Evolutionary conservation across 2,329 filamentous ascomycete species (phyloP).

Genomic region (Alternaria arbusti): DNA sequence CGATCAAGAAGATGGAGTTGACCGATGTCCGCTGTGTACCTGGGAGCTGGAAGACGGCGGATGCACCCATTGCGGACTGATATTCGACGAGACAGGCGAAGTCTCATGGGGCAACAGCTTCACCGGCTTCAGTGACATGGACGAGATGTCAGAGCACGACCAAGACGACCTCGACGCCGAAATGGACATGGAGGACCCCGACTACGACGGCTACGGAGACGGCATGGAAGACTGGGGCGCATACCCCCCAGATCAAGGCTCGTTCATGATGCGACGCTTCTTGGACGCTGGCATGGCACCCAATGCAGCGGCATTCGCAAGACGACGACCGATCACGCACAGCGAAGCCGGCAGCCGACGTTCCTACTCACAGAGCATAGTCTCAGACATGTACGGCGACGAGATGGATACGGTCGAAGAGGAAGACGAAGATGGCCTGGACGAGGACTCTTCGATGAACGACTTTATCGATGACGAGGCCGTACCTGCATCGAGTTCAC

Average conservation of each 20-base stretch:
- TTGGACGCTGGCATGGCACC: conserved; percentile 37
- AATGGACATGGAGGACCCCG: conserved; percentile 50
- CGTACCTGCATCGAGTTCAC: conserved; percentile 27
- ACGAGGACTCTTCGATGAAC: conserved; percentile 51
- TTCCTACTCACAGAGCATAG: conserved; percentile 50
- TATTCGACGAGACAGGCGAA: conserved; percentile 57
- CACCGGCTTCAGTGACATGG: conserved; percentile 54
- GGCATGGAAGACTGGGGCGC: conserved; percentile 40
- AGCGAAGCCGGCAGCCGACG: conserved; percentile 51
- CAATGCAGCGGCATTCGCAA: conserved; percentile 24
- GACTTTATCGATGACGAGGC: conserved; percentile 51
- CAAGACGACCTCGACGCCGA: conserved; percentile 50
- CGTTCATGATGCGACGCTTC: conserved; percentile 45
- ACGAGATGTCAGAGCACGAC: conserved; percentile 50
- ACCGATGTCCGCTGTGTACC: conserved; percentile 67
- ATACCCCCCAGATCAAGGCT: conserved; percentile 36
- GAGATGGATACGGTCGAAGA: conserved; percentile 53
- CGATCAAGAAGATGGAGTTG: conserved; percentile 66
- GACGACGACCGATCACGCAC: conserved; percentile 47
- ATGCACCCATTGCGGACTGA: conserved; percentile 61
- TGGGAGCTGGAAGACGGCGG: conserved; percentile 68
- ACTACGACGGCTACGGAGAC: conserved; percentile 43
- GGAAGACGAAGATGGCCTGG: conserved; percentile 50
- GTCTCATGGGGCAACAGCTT: conserved; percentile 48
- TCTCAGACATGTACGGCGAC: conserved; percentile 49